Evolutionary conservation across 495 filamentous ascomycete genomes (phyloP), one percentile per base, ranked within the genome.

Genomic region (Aspergillus leporis): DNA sequence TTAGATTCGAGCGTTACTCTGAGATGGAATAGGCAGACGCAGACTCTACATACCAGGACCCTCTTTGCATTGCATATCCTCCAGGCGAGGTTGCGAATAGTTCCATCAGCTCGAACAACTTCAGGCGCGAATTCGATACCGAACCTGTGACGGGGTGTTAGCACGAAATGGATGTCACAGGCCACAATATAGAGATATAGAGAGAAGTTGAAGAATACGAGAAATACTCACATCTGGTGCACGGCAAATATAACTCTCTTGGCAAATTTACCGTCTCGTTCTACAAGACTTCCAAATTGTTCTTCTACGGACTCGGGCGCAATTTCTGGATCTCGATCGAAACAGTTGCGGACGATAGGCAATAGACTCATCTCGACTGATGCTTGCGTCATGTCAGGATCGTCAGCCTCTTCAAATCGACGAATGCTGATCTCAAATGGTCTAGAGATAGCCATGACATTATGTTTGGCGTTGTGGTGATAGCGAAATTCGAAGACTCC

Each of bases 401-500:
- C 22, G 31, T 59, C 81, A 45, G 87, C 77, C 40, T 87, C 82
- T 62, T 93, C 89, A 61, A 94, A 91, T 50, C 85, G 86, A 45
- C 79, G 76, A 61, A 97, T 88, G 18, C 86, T 85, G 48, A 97
- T 89, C 72, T 97, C 94, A 66, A 98, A 98, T 0, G 94, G 92
- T 66, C 89, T 81, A 16, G 92, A 96, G 62, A 98, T 91, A 19
- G 92, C 88, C 95, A 98, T 97, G 68, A 98, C 93, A 64, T 90
- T 90, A 72, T 98, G 91, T 66, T 90, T 89, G 57, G 91, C 91
- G 63, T 90, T 88, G 75, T 98, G 94, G 78, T 98, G 94, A 75
- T 97, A 97, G 10, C 94, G 87, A 75, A 98, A 93, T 66, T 98
- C 94, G 68, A 95, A 98, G 40, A 92, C 89, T 50, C 94, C 94